Base-by-base conservation (phyloP, 192 early-diverging fungal species). In the Podila epigama region DNA sequence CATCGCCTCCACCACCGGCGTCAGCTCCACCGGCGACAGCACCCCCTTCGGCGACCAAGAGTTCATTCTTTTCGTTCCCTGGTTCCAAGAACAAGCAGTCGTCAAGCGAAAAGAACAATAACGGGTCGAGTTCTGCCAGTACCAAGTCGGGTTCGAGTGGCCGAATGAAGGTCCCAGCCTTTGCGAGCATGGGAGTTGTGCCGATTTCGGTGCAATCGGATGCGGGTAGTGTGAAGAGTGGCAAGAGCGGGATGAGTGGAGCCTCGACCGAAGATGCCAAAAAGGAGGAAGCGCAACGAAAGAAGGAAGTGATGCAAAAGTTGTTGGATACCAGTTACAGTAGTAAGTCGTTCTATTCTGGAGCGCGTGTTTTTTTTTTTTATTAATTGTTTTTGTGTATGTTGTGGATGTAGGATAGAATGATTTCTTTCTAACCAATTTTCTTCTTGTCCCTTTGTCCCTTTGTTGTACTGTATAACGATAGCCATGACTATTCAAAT, bases 11-110 rank as follows among this genome's bases (percentile, higher is more conserved):
- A 9, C 72, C 72, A 28, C 39, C 60, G 33, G 61, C 56, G 5
- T 10, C 66, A n/a, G 33, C 51, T 4, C 60, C 73, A 25, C 53
- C 60, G 12, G 8, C 60, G 9, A 15, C 57, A 10, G 58, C 66
- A 59, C 34, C 58, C 3, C 16, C 52, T 15, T 29, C 70, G 1
- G 33, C 64, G 11, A 39, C 36, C 11, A 77, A 77, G 55, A 51
- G 50, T 6, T 77, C 73, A 6, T 77, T 77, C 57, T 77, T 77
- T 51, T 77, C 73, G 0, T 77, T 77, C 51, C 54, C 64, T 5
- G 65, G 72, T 20, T 75, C 72, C 31, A 75, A 63, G 60, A 68
- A 44, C 36, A 75, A 75, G 51, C 9, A 63, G 44, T 9, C 51
- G 54, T 32, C 61, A 63, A 25, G 53, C 65, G n/a, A n/a, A n/a